Conservation (phyloP, 192 early-diverging fungal species). For the Backusella mclennaniae region DNA sequence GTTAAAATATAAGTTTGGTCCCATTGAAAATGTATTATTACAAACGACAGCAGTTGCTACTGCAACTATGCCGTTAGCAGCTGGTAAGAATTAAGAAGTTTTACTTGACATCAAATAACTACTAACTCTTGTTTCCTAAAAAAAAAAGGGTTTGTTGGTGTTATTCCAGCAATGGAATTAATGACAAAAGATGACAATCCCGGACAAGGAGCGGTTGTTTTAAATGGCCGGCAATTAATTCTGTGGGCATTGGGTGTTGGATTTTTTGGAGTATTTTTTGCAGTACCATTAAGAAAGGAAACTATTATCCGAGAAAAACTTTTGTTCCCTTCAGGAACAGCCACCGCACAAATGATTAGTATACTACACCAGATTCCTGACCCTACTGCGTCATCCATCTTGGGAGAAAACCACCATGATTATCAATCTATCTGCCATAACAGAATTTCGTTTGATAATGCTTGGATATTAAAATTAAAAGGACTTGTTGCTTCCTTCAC, state of each 20-base stretch:
- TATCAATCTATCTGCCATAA: neutral
- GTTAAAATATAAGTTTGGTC: slow-evolving; percentile 57
- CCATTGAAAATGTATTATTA: slow-evolving; percentile 83
- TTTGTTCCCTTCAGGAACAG: slow-evolving; percentile 82
- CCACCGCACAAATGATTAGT: slow-evolving; percentile 82
- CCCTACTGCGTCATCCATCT: slow-evolving; percentile 20
- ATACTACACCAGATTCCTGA: slow-evolving; percentile 64
- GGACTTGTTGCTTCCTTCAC: slow-evolving; percentile 56
- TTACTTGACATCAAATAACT: neutral
- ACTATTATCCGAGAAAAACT: slow-evolving; percentile 82
- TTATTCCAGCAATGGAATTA: slow-evolving; percentile 77
- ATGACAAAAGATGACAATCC: slow-evolving; percentile 58
- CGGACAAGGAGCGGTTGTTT: slow-evolving; percentile 44
- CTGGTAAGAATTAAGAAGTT: slow-evolving; percentile 26
- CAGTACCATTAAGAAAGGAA: slow-evolving; percentile 72
- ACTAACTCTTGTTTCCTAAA: neutral
- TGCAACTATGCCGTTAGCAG: slow-evolving; percentile 80
- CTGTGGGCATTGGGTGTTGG: slow-evolving; percentile 76
- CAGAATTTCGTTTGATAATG: slow-evolving; percentile 40
- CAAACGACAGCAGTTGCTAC: slow-evolving; percentile 85
- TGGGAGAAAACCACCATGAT: neutral
- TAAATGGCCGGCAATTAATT: slow-evolving; percentile 51
- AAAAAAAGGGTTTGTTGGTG: slow-evolving; percentile 67
- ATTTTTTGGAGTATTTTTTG: slow-evolving; percentile 93
- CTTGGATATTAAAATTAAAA: slow-evolving; percentile 60